A percentile compares a stretch with the other conserved stretches of the same genome.
These are phyloP conservation scores for Aspergillus tanneri DNA, from an alignment of 2,329 filamentous ascomycete species.

Conservation along the genomic window DNA sequence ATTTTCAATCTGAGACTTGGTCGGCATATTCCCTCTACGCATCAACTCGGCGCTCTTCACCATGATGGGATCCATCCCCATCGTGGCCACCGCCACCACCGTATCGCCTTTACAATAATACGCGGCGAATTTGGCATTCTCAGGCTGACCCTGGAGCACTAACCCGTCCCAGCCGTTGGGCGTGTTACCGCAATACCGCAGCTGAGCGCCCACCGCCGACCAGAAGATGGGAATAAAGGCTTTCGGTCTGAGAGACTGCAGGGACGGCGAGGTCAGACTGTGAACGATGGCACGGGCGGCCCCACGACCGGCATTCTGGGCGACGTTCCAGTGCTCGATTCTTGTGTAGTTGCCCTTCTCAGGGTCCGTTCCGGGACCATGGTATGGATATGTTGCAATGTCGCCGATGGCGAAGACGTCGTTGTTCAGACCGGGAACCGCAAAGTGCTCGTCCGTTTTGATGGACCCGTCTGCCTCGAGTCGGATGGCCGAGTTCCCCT, in stretches of 20 bases:
- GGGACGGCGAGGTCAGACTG: conserved; percentile 38
- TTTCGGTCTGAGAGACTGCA: conserved; percentile 55
- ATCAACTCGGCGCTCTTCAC: conserved; percentile 80
- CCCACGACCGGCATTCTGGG: conserved; percentile 82
- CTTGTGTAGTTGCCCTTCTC: conserved; percentile 62
- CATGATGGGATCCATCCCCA: conserved; percentile 88
- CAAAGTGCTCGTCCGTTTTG: conserved; percentile 74
- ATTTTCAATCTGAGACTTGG: conserved; percentile 71
- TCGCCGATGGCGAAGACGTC: conserved; percentile 93
- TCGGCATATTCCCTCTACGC: conserved; percentile 76
- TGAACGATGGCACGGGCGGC: conserved; percentile 76
- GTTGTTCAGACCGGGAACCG: conserved; percentile 66
- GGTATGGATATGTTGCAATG: conserved; percentile 92
- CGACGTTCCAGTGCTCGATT: conserved; percentile 99
- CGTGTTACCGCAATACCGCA: conserved; percentile 92
- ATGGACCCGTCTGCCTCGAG: conserved; percentile 85
- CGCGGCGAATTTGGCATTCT: conserved; percentile 78
- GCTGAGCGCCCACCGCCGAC: conserved; percentile 84
- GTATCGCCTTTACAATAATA: conserved; percentile 86
- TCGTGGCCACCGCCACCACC: conserved; percentile 85
- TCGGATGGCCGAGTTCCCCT: conserved; percentile 65
- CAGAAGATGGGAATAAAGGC: conserved; percentile 93
- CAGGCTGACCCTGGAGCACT: conserved; percentile 72
- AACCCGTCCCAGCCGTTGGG: conserved; percentile 80
- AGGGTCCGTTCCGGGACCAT: conserved; percentile 75